Conservation (phyloP, 2,329 filamentous ascomycete species). For the Trichophyton verrucosum region DNA sequence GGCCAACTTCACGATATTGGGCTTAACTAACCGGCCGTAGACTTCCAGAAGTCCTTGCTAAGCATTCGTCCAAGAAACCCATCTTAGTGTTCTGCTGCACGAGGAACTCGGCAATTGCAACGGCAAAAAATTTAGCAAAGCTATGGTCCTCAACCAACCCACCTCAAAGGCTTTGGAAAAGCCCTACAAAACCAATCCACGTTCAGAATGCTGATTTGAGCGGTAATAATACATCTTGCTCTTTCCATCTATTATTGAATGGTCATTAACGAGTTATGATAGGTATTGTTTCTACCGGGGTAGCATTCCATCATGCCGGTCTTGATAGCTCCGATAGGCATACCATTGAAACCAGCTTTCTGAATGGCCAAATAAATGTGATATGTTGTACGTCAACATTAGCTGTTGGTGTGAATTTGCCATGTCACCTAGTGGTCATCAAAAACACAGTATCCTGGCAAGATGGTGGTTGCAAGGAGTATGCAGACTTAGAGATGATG, state of each 20-base stretch:
- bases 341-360: constrained; percentile 54
- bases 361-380: constrained; percentile 59
- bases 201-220: constrained; percentile 51
- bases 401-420: constrained; percentile 71
- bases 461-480: constrained; percentile 51
- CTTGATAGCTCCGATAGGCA: constrained; percentile 52
- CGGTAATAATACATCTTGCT: constrained; percentile 30
- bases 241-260: constrained; percentile 16
- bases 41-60: constrained; percentile 52
- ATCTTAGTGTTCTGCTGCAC: constrained; percentile 78
- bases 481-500: constrained; percentile 73
- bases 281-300: constrained; percentile 44
- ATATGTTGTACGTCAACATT: constrained; percentile 83
- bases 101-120: constrained; percentile 54
- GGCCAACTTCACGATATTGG: neutral
- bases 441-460: constrained; percentile 64
- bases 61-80: constrained; percentile 58
- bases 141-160: constrained; percentile 47
- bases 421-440: constrained; percentile 69
- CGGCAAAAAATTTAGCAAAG: constrained; percentile 54
- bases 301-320: constrained; percentile 75
- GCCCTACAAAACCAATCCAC: constrained; percentile 39
- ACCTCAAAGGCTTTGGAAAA: constrained; percentile 50
- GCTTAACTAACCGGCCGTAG: constrained; percentile 27
- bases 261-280: constrained; percentile 9